Percentiles rank a stretch among this genome's conserved stretches.
phyloP scores from a whole-genome alignment of 805 yeast species.

The Saccharomyces paradoxus region DNA sequence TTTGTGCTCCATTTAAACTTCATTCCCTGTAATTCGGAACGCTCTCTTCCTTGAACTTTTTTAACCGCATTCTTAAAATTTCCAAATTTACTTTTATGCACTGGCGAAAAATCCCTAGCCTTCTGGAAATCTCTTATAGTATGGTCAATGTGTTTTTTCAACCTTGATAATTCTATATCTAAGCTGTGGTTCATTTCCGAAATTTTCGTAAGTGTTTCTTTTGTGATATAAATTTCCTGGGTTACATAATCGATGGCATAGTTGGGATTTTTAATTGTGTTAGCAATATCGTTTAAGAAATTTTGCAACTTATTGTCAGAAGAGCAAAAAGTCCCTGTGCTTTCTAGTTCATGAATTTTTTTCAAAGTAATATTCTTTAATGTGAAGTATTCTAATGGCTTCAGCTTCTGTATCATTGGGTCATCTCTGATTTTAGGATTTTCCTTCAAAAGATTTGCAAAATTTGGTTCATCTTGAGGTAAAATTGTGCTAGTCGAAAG shows the following conservation, averaged over 20 bases:
- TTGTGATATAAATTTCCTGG: constrained; percentile 39
- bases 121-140: constrained; percentile 44
- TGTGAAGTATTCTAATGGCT: constrained; percentile 52
- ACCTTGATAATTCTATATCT: constrained; percentile 34
- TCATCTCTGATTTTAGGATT: constrained; percentile 29
- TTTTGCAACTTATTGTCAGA: constrained; percentile 62
- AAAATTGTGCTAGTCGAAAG: constrained; percentile 20
- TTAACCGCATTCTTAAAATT: constrained; percentile 37
- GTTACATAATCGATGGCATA: constrained; percentile 41
- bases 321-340: constrained; percentile 54
- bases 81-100: constrained; percentile 22
- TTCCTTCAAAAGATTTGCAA: constrained; percentile 45
- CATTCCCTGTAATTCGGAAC: constrained; percentile 33
- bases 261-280: constrained; percentile 58
- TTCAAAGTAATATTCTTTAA: constrained; percentile 71
- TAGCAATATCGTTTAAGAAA: constrained; percentile 72
- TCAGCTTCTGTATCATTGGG: constrained; percentile 38
- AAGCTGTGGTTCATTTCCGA: constrained; percentile 39
- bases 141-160: constrained; percentile 42
- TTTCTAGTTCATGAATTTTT: constrained; percentile 66
- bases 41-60: constrained; percentile 29
- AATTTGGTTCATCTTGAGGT: constrained; percentile 58
- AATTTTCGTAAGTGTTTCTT: constrained; percentile 37
- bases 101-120: constrained; percentile 23
- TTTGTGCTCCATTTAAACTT: constrained; percentile 71